Evolutionary conservation across 768 basidiomycete genomes (phyloP).

Genomic region (Xerocomellus intermedius): DNA sequence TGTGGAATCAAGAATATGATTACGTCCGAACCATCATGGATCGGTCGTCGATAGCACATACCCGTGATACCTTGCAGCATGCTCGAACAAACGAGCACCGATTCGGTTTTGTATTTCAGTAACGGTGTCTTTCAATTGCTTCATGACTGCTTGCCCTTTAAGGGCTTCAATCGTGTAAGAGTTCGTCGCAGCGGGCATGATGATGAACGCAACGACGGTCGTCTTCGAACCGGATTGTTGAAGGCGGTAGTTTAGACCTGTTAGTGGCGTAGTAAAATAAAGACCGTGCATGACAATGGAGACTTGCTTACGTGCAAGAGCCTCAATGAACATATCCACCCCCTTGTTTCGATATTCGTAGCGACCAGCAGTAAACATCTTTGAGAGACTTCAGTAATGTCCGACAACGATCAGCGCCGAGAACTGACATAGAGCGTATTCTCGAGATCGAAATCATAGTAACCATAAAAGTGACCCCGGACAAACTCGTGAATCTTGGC

Average conservation of each 20-base stretch:
- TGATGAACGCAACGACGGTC: slow-evolving; percentile 97
- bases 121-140: slow-evolving; percentile 94
- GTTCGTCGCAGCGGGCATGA: slow-evolving; percentile 95
- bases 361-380: slow-evolving; percentile 99
- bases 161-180: slow-evolving; percentile 98
- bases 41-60: slow-evolving; percentile 35
- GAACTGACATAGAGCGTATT: slow-evolving; percentile 77
- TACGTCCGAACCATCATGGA: neutral
- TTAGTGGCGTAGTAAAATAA: neutral
- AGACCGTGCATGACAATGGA: neutral
- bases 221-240: slow-evolving; percentile 63
- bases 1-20: slow-evolving; percentile 22
- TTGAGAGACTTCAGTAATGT: slow-evolving; percentile 9
- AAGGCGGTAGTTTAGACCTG: slow-evolving; percentile 59
- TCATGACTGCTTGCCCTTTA: slow-evolving; percentile 96
- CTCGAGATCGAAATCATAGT: slow-evolving; percentile 94
- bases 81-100: slow-evolving; percentile 90
- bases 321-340: slow-evolving; percentile 99
- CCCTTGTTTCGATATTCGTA: slow-evolving; percentile 99
- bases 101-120: slow-evolving; percentile 93
- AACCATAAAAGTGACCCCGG: slow-evolving; percentile 96
- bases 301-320: slow-evolving; percentile 71
- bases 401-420: neutral
- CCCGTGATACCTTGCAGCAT: slow-evolving; percentile 92
- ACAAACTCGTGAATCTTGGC: slow-evolving; percentile 99